Base-by-base conservation (phyloP, 2,329 filamentous ascomycete genomes). In the Xylariaceae sp. region DNA sequence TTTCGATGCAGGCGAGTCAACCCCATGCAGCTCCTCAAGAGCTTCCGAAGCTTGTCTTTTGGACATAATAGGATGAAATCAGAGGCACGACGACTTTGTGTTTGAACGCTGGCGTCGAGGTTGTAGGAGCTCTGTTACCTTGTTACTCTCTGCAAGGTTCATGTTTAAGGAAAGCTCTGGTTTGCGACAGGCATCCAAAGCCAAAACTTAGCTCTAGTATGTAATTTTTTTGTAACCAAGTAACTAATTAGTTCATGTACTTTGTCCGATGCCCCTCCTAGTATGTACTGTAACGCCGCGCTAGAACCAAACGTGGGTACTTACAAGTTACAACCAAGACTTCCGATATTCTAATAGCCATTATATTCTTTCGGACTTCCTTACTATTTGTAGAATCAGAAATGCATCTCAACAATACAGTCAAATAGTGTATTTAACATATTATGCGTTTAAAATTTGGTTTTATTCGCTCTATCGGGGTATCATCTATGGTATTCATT, bases 41-140 rank as follows among this genome's bases (percentile, higher is more conserved):
- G 83, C 77, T 70, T 87, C 84, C 26, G 81, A 79, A 53, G 85
- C 85, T 54, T 81, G 80, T 58, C 85, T 80, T 74, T 88, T 87
- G 50, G 75, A 74, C 78, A 77, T 77, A 10, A 19, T 50, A 26
- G 50, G 40, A 29, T 43, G 16, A 16, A 37, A 23, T 19, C 4
- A 12, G 21, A 19, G 7, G 9, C 6, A 7, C 37, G 43, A 16
- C 23, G 43, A 16, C 23, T 47, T 45, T 23, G 47, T 2, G 37
- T 21, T 10, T 32, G 26, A 4, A 16, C 14, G 32, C 12, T 37
- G 32, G 32, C 32, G 32, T 16, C 12, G 32, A 37, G 14, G 32
- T 37, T 37, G 32, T 3, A 14, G 32, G 32, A 16, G 9, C 32
- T 37, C 32, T 37, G 32, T 37, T n/a, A n/a, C n/a, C n/a, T 37